Conservation (phyloP, 257 asterid species). For the Vinca minor region DNA sequence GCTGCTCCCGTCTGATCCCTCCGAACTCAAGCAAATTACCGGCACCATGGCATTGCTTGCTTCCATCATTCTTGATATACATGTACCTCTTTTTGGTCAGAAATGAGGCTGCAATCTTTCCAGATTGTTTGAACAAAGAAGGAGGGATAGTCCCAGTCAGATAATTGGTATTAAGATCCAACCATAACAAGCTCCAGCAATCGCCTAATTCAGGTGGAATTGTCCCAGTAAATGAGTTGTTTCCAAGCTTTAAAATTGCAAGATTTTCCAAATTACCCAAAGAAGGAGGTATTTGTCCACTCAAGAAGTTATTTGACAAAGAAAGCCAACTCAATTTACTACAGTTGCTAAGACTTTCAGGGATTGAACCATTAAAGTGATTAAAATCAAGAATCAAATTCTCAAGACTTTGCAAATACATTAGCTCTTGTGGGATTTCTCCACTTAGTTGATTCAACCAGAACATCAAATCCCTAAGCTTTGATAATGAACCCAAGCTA, state of each 20-base stretch:
- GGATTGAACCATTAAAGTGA: constrained; percentile 60
- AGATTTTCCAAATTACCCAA: constrained; percentile 53
- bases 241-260: constrained; percentile 80
- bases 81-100: constrained; percentile 59
- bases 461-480: constrained; percentile 55
- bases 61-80: constrained; percentile 75
- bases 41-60: constrained; percentile 77
- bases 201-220: constrained; percentile 82
- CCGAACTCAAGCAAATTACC: constrained; percentile 92
- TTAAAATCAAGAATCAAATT: constrained; percentile 92
- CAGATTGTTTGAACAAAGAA: constrained; percentile 69
- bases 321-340: constrained; percentile 83
- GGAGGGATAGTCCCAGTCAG: constrained; percentile 68
- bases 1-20: constrained; percentile 67
- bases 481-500: constrained; percentile 55
- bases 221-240: constrained; percentile 60
- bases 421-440: constrained; percentile 74
- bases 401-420: constrained; percentile 52
- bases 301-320: constrained; percentile 59
- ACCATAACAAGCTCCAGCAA: constrained; percentile 82
- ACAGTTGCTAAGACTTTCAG: constrained; percentile 73
- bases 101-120: constrained; percentile 54
- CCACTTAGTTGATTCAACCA: constrained; percentile 79
- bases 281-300: constrained; percentile 67
- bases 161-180: constrained; percentile 74